Evolutionary conservation across 306 rosid species (phyloP), one percentile per base, ranked within the genome.

Genomic region (Cucumis melo): DNA sequence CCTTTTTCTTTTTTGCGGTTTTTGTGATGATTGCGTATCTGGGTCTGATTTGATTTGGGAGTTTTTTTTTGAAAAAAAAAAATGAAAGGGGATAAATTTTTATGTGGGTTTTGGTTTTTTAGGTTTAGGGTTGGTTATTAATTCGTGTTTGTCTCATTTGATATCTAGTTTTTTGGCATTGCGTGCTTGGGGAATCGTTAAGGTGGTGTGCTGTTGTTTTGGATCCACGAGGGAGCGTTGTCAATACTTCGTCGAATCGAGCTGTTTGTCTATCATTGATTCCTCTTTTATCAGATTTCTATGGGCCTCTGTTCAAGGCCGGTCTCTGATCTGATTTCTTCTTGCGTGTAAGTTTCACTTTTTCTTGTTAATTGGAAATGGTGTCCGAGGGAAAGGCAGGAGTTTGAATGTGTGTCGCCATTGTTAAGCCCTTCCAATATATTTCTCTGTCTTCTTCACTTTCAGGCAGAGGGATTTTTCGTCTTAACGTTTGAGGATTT

Each of bases 121-220:
- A 70, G 73, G 36, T 48, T 71, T 59, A 38, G 78, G 77, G 73
- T 70, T 77, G 71, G 73, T 74, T 77, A 51, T 59, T 80, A 48
- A 75, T 63, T 78, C 48, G 59, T 10, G 59, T 21, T 48, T 81
- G 66, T 70, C 70, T 68, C 68, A 15, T 71, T 78, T 64, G 76
- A 72, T 74, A 7, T 77, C 3, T 44, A 72, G 82, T 46, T 1
- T 81, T 78, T 61, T 71, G 88, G 81, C 84, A 80, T 79, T 85
- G 76, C 78, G 36, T 63, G 72, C 42, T 76, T 80, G 50, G 84
- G 62, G 82, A 78, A 63, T 72, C 56, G 78, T 71, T 46, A 51
- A 27, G 4, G 20, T 53, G 29, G 14, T 73, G 83, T 57, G 36
- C 36, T 65, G 57, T 21, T 39, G 27, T 66, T 46, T 60, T 72